phyloP scores from a whole-genome alignment of 768 basidiomycete species.

The Boletus reticulatus region DNA sequence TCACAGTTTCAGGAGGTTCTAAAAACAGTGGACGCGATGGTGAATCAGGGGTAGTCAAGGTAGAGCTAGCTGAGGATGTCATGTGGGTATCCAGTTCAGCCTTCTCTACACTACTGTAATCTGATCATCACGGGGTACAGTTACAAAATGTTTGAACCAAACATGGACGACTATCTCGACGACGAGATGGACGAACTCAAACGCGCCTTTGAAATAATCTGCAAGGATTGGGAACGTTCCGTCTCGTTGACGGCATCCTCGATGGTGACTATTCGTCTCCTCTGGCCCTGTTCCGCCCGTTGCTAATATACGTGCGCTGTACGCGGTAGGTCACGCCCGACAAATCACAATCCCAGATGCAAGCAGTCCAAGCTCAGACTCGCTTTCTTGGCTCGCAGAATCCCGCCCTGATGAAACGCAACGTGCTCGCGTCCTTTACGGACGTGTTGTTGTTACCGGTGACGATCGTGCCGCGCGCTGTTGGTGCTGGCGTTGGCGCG shows the following conservation, averaged over 20 bases:
- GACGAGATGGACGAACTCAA: conserved; percentile 89
- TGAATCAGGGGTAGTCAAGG: conserved; percentile 34
- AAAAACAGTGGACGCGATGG: conserved; percentile 1
- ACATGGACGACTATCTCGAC: conserved; percentile 97
- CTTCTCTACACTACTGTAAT: not conserved
- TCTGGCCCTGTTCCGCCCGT: not conserved
- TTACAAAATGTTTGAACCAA: conserved; percentile 91
- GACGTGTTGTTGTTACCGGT: conserved; percentile 89
- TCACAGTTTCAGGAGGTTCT: conserved; percentile 45
- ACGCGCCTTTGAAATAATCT: conserved; percentile 67
- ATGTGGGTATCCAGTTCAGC: conserved; percentile 50
- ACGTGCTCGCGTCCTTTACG: conserved; percentile 89
- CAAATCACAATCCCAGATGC: not conserved
- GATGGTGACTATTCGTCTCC: conserved; percentile 34
- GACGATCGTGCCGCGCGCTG: conserved; percentile 88
- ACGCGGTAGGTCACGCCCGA: conserved; percentile 10
- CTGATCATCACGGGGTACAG: conserved; percentile 38
- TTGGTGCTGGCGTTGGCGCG: conserved; percentile 65
- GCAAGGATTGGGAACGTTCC: conserved; percentile 77
- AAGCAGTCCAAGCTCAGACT: conserved; percentile 24
- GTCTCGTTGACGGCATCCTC: conserved; percentile 7
- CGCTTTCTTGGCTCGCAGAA: conserved; percentile 84
- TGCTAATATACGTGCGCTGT: not conserved
- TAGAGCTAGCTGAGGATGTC: conserved; percentile 72
- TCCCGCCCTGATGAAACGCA: conserved; percentile 89